Base-by-base conservation (phyloP, 371 early-diverging fungal genomes). In the Mucor circinelloides region DNA sequence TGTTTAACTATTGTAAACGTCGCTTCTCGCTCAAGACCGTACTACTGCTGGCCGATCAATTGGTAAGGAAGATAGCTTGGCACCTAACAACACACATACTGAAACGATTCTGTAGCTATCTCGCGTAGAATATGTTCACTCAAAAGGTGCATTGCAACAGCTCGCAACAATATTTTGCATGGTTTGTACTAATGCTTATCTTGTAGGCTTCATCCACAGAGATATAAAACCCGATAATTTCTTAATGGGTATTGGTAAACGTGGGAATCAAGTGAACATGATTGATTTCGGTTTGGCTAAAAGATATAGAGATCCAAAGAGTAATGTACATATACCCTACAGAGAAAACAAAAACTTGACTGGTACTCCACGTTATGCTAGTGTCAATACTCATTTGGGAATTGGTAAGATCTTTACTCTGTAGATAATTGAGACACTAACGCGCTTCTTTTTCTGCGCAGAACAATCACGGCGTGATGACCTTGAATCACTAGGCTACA, bases 281-380 rank as follows among this genome's bases (percentile, higher is more conserved):
- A 99, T 99, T 69, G 99, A 99, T 84, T 98, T 99, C 87, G 99
- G 99, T 31, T 86, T 99, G 60, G 98, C 99, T 67, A 99, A 99
- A 77, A 94, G 95, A 77, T 99, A 95, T 84, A 91, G 98, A 66
- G 97, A 99, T 78, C 95, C 98, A 57, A 92, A 91, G 72, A 98
- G 97, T 31, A 94, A 97, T 75, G 83, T 95, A 71, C 99, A 99
- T 82, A 99, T 99, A 66, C 95, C 98, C 15, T 97, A 96, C 83
- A 91, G 94, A 77, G 96, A 96, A 80, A 95, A 97, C 81, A 99
- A 99, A 84, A 96, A 97, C 77, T 82, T 99, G 71, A 99, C 99
- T 13, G 99, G 99, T 36, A 99, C 99, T 36, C 99, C 99, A 40
- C 89, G 99, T 75, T 99, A 99, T 81, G 99, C 99, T 38, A 95